These are phyloP conservation scores for Pseudogymnoascus sp. DNA, from an alignment of 2,329 filamentous ascomycete genomes.

Conservation along the genomic window DNA sequence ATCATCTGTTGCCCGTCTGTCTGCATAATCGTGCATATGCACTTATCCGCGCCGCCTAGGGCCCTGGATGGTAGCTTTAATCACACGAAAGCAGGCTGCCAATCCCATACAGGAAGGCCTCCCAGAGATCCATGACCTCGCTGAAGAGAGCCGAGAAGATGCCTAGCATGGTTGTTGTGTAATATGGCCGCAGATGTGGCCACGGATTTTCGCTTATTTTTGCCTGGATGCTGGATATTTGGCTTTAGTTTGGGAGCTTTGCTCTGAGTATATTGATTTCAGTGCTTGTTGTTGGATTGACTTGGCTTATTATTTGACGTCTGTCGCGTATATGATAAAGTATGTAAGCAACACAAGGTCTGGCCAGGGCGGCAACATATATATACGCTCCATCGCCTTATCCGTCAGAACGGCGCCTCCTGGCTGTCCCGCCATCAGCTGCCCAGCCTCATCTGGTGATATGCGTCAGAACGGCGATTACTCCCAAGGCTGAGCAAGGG, in stretches of 20 bases:
- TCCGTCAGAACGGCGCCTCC: neutral
- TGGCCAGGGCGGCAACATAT: neutral
- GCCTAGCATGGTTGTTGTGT: constrained; percentile 17
- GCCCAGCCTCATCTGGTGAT: constrained; percentile 3
- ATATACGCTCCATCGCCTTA: neutral
- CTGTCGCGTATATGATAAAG: neutral
- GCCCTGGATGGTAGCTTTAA: neutral
- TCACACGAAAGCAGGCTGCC: constrained; percentile 12
- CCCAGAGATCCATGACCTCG: constrained; percentile 23
- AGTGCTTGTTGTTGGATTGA: neutral
- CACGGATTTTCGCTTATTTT: neutral
- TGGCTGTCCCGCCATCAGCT: neutral
- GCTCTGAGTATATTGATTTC: neutral
- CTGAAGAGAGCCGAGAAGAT: constrained; percentile 19
- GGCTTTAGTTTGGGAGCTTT: neutral
- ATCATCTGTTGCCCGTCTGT: neutral
- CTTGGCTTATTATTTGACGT: neutral
- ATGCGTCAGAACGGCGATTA: constrained; percentile 1
- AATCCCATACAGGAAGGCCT: constrained; percentile 16
- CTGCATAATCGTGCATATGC: constrained; percentile 6
- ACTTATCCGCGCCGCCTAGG: neutral
- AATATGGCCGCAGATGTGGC: neutral
- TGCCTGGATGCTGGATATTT: neutral
- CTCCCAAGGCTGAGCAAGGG: constrained; percentile 1
- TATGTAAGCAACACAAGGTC: neutral